Base-by-base conservation (phyloP, 768 basidiomycete species). In the Trametes sanguinea region DNA sequence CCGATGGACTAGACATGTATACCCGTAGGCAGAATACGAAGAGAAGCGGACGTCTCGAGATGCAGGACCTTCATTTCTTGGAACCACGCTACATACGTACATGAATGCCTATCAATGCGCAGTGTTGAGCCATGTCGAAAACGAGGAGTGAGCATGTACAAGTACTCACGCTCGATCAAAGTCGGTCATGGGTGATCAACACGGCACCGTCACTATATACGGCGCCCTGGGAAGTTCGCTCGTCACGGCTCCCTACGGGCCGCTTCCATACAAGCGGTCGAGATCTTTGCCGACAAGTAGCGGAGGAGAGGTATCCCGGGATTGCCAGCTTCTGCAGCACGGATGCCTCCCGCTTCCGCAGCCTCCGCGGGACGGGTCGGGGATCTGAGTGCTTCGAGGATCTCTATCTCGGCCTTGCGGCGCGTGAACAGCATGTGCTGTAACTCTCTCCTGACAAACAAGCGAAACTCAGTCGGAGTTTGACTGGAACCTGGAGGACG, bases 391-490 rank as follows among this genome's bases (percentile, higher is more conserved):
- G 53, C 53, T 43, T 68, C 74, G 39, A 92, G 70, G 44, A 91
- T 80, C 71, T 98, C 93, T 50, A 95, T 95, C 74, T 98, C 96
- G 3, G 95, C 95, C 74, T 98, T 98, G 47, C 87, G 85, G n/a
- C 91, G 84, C 4, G 76, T 78, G 69, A 90, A 86, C 39, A 98
- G 74, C 83, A 97, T 92, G 65, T 85, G 79, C 72, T 80, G 80
- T 2, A 98, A 83, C 69, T 96, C 94, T 65, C 85, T 87, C 75
- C 94, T 95, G 71, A 29, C 37, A 8, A 1, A 30, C 3, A 8
- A 52, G 44, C 22, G 22, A 22, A 22, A 22, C 22, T 22, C 22
- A 22, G 22, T 22, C 22, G 22, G 22, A 22, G 22, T 22, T 22
- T 22, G 22, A 39, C 55, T 17, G 46, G 60, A 59, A 30, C 32